Conservation (phyloP, 208 protist genomes). For the Trypanosoma congolense region DNA sequence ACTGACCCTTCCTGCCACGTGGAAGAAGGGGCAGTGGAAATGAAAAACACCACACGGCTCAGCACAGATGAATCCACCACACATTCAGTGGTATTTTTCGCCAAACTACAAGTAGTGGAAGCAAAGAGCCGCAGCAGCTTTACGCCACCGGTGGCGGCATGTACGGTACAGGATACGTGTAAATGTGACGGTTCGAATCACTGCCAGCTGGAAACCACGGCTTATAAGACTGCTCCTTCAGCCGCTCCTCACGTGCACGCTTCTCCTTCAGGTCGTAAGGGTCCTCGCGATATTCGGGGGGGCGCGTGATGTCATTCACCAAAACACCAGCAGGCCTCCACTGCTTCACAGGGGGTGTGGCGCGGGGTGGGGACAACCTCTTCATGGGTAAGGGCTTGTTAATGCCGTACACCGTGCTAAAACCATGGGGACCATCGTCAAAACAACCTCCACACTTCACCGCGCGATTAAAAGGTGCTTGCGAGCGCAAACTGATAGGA, state of each 20-base stretch:
- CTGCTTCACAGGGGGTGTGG: conserved; percentile 28
- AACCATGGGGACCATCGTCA: conserved; percentile 69
- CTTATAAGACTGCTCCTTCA: conserved; percentile 65
- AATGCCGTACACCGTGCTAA: conserved; percentile 73
- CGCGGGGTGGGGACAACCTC: conserved; percentile 25
- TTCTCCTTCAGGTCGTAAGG: conserved; percentile 85
- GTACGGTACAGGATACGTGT: conserved; percentile 65
- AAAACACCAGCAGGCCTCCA: conserved; percentile 76
- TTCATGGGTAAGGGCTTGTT: conserved; percentile 71
- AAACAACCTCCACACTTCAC: conserved; percentile 67
- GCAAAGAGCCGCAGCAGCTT: too few species aligned
- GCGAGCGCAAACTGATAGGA: conserved; percentile 5
- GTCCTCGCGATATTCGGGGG: conserved; percentile 87
- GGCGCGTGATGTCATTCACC: conserved; percentile 56
- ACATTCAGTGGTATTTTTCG: too few species aligned
- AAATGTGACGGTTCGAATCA: conserved; percentile 76
- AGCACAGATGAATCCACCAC: too few species aligned
- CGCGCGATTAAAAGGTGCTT: conserved; percentile 53
- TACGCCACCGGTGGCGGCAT: conserved; percentile 55
- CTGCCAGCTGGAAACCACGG: conserved; percentile 69
- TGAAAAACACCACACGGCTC: too few species aligned
- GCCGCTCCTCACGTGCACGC: conserved; percentile 42
- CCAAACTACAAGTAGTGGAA: too few species aligned
- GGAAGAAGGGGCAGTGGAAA: too few species aligned
- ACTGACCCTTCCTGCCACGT: too few species aligned